phyloP scores from a whole-genome alignment of 768 basidiomycete species.

The Boletus reticulatus region DNA sequence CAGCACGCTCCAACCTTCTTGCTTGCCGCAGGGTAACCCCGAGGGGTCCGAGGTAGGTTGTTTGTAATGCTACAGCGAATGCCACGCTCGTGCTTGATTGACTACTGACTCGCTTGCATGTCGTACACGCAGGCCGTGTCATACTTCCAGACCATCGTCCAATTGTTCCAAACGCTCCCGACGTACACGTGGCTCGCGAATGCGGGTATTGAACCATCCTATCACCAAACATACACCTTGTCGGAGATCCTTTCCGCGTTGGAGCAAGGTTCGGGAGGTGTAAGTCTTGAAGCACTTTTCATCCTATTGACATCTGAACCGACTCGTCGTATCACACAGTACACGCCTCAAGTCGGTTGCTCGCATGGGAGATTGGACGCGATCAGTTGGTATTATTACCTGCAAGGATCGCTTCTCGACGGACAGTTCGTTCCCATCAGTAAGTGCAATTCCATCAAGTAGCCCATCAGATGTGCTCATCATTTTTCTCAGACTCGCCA shows the following conservation, averaged over 20 bases:
- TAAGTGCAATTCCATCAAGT: conserved; percentile 25
- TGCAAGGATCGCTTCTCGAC: conserved; percentile 62
- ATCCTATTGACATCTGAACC: not conserved
- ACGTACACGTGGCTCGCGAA: conserved; percentile 70
- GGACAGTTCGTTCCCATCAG: conserved; percentile 61
- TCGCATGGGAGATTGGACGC: conserved; percentile 34
- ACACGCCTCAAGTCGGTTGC: conserved; percentile 52
- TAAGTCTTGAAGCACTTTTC: not conserved
- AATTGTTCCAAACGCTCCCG: conserved; percentile 63
- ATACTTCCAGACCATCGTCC: conserved; percentile 58
- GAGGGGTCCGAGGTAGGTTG: conserved; percentile 56
- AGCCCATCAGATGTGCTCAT: not conserved
- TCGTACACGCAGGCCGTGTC: conserved; percentile 50
- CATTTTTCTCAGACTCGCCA: conserved; percentile 46
- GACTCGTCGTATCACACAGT: conserved; percentile 25
- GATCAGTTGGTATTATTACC: conserved; percentile 62
- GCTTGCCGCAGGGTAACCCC: conserved; percentile 55
- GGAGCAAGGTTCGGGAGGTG: conserved; percentile 50
- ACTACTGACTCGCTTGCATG: not conserved
- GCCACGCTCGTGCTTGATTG: not conserved
- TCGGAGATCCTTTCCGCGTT: conserved; percentile 52
- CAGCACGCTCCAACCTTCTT: conserved; percentile 57
- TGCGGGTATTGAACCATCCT: conserved; percentile 73
- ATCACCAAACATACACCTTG: conserved; percentile 53
- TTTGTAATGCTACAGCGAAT: not conserved